Percentiles rank a stretch among this genome's conserved stretches.
Conservation (phyloP, 2,329 filamentous ascomycete species). For the Neonectria hederae region DNA sequence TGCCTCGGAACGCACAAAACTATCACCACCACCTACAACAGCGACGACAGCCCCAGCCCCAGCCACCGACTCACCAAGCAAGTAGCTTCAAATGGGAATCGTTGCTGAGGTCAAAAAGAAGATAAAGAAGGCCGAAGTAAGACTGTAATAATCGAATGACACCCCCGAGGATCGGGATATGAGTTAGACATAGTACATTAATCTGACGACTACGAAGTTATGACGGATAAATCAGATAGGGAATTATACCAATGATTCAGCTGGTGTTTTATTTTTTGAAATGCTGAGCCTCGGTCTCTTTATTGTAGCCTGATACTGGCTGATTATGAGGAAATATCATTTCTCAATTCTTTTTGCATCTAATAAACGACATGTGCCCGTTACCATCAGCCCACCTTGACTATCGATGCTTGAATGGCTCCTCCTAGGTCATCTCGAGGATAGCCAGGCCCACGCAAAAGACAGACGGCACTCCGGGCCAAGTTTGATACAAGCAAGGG, state of each 20-base stretch:
- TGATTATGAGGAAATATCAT: no score
- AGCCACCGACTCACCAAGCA: constrained; percentile 18
- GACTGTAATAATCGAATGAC: constrained; percentile 15
- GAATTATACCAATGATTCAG: constrained; percentile 36
- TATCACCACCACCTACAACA: constrained; percentile 5
- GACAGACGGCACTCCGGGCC: constrained; percentile 31
- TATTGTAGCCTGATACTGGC: not conserved
- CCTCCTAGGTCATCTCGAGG: constrained; percentile 39
- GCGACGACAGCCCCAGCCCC: constrained; percentile 3
- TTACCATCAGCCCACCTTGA: constrained; percentile 14
- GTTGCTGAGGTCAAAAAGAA: constrained; percentile 38
- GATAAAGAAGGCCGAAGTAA: not conserved
- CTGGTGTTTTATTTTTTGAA: constrained; percentile 19
- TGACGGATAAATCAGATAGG: constrained; percentile 27
- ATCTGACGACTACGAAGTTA: constrained; percentile 39
- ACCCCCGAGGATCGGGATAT: constrained; percentile 10
- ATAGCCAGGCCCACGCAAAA: constrained; percentile 40
- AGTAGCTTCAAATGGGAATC: constrained; percentile 40
- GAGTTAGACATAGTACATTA: constrained; percentile 13
- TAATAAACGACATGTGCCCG: not conserved
- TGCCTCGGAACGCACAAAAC: constrained; percentile 1
- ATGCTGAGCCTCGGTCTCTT: not conserved
- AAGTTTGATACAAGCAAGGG: constrained; percentile 30
- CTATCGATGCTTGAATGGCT: constrained; percentile 38
- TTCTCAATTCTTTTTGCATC: not conserved